Evolutionary conservation across 1,284 basidiomycete species (phyloP), one percentile per base, ranked within the genome.

Genomic region (Sanghuangporus sanghuang): DNA sequence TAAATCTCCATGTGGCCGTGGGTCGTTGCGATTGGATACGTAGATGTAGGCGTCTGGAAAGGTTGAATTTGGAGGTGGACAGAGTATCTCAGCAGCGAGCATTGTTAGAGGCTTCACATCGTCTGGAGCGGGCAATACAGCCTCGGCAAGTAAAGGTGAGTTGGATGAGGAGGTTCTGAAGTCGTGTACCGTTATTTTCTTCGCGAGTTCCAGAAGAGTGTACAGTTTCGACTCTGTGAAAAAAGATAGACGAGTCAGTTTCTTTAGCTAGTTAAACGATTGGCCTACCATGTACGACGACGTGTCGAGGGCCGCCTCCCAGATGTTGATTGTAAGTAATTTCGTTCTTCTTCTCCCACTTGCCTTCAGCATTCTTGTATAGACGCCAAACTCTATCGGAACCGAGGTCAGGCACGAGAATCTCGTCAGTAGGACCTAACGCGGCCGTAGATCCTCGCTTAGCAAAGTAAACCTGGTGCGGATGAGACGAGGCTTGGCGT

Each of bases 361-460:
- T 69, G 1, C 80, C 82, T 18, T 73, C 71, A 1, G 69, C 59
- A 62, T 77, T 68, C 67, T 77, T 81, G 62, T 73, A 75, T 62
- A 89, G 77, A 35, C 83, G 78, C 72, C 80, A 83, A n/a, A 88
- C 79, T 61, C 78, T 79, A 70, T 92, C 90, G 1, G 82, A 77
- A 9, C 90, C 90, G 2, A 92, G 76, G 71, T 92, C 89, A 1
- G 89, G 85, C 1, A 92, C 79, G 21, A 92, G 76, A 9, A 92
- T 73, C 67, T 91, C 87, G n/a, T 68, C 64, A 23, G 78, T 38
- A 36, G 38, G 72, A 57, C 75, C 27, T 36, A 36, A 32, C 2
- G 53, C 11, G 14, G 73, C 40, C 75, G 46, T 16, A 68, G 53
- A 2, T 75, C 67, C 55, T 27, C 9, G 27, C 23, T 52, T 36